Conservation (phyloP, 1,284 basidiomycete species). For the Apiotrichum gracile region DNA sequence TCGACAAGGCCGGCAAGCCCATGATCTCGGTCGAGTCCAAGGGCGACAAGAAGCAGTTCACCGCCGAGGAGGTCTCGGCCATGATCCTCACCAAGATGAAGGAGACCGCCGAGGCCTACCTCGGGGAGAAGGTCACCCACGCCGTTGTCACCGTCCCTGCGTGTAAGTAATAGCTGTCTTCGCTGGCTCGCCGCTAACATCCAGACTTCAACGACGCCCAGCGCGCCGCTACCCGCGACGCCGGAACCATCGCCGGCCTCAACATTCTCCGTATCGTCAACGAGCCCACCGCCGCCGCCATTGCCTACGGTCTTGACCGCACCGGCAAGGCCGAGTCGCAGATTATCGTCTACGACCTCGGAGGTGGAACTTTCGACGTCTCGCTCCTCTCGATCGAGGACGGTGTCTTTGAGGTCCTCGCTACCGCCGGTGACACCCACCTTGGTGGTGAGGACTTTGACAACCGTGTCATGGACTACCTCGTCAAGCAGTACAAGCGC, state of each 20-base stretch:
- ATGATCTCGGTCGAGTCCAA: constrained; percentile 78
- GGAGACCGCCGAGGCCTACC: constrained; percentile 95
- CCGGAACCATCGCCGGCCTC: constrained; percentile 92
- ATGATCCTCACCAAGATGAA: constrained; percentile 99
- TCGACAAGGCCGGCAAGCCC: constrained; percentile 78
- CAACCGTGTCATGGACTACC: constrained; percentile 96
- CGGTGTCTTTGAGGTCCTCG: constrained; percentile 99
- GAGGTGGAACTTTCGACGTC: constrained; percentile 99
- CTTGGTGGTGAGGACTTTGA: constrained; percentile 99
- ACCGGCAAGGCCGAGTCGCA: constrained; percentile 59
- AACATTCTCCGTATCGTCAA: constrained; percentile 98
- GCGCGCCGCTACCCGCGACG: constrained; percentile 96
- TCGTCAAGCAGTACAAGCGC: constrained; percentile 93
- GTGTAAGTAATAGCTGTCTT: constrained; percentile 13
- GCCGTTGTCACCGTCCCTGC: constrained; percentile 70
- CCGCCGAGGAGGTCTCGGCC: constrained; percentile 93
- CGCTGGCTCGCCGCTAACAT: constrained; percentile 80
- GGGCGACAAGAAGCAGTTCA: constrained; percentile 78
- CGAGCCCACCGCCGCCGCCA: constrained; percentile 95
- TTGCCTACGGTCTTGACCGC: constrained; percentile 91
- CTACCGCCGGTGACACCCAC: constrained; percentile 98
- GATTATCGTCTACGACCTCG: constrained; percentile 97
- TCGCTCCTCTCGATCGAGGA: constrained; percentile 96
- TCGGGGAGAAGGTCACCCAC: constrained; percentile 73
- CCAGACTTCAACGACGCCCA: constrained; percentile 99